Evolutionary conservation across 2,329 filamentous ascomycete genomes (phyloP).

Genomic region (Paradendryphiella salina): DNA sequence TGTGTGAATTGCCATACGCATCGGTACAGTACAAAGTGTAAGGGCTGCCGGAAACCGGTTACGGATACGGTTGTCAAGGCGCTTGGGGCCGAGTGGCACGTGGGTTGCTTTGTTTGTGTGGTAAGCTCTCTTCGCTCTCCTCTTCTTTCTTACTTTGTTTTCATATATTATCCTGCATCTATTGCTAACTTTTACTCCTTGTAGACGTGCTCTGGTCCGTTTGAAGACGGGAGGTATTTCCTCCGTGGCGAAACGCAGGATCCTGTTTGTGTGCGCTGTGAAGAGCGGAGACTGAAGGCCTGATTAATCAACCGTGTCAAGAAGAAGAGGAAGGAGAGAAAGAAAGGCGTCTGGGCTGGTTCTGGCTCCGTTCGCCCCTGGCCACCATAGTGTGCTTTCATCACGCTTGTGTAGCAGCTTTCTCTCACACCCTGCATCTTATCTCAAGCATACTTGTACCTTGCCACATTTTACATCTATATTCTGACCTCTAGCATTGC

Average conservation of each 20-base stretch:
- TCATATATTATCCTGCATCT: too few relatives aligned
- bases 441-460: neutral
- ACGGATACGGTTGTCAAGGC: constrained; percentile 89
- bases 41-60: constrained; percentile 79
- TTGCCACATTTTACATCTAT: neutral
- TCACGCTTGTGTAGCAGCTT: too few relatives aligned
- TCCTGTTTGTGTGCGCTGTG: constrained; percentile 65
- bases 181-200: neutral
- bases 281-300: constrained; percentile 65
- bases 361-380: too few relatives aligned
- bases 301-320: constrained; percentile 26
- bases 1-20: constrained; percentile 92
- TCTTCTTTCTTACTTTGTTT: too few relatives aligned
- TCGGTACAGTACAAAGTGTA: constrained; percentile 86
- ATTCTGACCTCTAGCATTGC: neutral
- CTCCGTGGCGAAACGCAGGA: constrained; percentile 61
- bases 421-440: too few relatives aligned
- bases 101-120: constrained; percentile 82
- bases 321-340: neutral
- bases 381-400: too few relatives aligned
- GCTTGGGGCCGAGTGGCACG: constrained; percentile 90
- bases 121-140: constrained; percentile 43
- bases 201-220: constrained; percentile 63
- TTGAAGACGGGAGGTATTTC: constrained; percentile 66
- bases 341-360: neutral